A percentile compares a stretch with the other conserved stretches of the same genome.
phyloP scores from a whole-genome alignment of 2,329 filamentous ascomycete species.

The Xylaria sp. region DNA sequence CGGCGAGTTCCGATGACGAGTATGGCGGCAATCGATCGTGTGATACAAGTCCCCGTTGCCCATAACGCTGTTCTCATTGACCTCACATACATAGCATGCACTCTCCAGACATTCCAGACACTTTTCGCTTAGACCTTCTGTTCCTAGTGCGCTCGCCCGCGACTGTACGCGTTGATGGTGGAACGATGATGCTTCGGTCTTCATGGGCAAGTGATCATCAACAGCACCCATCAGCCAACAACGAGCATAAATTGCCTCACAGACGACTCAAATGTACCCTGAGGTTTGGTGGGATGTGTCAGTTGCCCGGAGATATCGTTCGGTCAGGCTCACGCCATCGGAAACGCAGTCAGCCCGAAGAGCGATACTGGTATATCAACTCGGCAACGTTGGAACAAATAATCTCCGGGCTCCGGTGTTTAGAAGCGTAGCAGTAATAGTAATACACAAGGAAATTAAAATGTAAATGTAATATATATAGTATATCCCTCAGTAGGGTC shows the following conservation, averaged over 20 bases:
- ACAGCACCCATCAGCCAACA: neutral
- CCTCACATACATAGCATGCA: neutral
- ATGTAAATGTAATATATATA: neutral
- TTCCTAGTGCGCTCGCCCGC: neutral
- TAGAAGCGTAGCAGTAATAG: neutral
- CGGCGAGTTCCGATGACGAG: conserved; percentile 5
- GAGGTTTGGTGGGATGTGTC: neutral
- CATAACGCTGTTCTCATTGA: neutral
- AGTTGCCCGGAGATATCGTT: neutral
- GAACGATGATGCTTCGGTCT: conserved; percentile 14
- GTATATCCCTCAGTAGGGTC: neutral
- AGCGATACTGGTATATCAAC: neutral
- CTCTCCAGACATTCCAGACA: neutral
- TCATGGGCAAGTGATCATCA: conserved; percentile 1
- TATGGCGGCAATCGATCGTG: neutral
- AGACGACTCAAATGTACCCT: neutral
- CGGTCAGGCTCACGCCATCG: conserved; percentile 11
- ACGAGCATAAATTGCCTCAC: neutral
- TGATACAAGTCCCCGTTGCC: conserved; percentile 1
- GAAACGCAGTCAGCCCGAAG: conserved; percentile 1
- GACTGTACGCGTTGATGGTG: conserved; percentile 9
- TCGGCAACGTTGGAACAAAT: neutral
- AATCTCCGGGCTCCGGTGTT: neutral
- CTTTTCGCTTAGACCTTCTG: conserved; percentile 21
- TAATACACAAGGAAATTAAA: neutral